Evolutionary conservation across 768 basidiomycete genomes (phyloP).

Genomic region (Scleroderma bovista): DNA sequence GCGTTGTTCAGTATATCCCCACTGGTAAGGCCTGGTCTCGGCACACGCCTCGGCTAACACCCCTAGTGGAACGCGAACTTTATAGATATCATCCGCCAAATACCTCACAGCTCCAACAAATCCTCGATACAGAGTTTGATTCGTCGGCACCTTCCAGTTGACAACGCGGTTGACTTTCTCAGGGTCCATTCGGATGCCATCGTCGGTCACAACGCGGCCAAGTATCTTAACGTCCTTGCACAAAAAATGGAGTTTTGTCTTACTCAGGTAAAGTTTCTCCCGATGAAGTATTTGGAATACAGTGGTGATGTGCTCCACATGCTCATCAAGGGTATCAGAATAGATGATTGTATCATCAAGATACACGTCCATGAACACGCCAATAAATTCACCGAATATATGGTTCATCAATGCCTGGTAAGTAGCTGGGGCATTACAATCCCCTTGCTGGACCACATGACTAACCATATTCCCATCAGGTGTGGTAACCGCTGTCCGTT

Average conservation of each 20-base stretch:
- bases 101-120: conserved; percentile 5
- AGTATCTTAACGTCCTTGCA: conserved; percentile 26
- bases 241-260: conserved; percentile 31
- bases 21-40: background rate
- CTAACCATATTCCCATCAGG: conserved; percentile 34
- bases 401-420: conserved; percentile 31
- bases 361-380: conserved; percentile 2
- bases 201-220: conserved; percentile 31
- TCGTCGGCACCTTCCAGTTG: conserved; percentile 6
- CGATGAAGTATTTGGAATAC: conserved; percentile 30
- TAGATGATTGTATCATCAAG: conserved; percentile 5
- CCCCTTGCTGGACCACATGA: background rate
- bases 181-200: conserved; percentile 39
- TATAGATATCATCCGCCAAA: conserved; percentile 1
- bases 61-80: background rate
- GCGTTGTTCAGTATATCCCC: background rate
- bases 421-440: conserved; percentile 40
- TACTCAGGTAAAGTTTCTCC: conserved; percentile 34
- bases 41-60: background rate
- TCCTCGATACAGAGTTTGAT: background rate
- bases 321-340: conserved; percentile 18
- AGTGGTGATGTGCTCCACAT: conserved; percentile 22
- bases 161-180: conserved; percentile 35
- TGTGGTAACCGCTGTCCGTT: conserved; percentile 31
- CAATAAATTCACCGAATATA: background rate